phyloP scores from a whole-genome alignment of 805 yeast species.

The Teunomyces cretensis region DNA sequence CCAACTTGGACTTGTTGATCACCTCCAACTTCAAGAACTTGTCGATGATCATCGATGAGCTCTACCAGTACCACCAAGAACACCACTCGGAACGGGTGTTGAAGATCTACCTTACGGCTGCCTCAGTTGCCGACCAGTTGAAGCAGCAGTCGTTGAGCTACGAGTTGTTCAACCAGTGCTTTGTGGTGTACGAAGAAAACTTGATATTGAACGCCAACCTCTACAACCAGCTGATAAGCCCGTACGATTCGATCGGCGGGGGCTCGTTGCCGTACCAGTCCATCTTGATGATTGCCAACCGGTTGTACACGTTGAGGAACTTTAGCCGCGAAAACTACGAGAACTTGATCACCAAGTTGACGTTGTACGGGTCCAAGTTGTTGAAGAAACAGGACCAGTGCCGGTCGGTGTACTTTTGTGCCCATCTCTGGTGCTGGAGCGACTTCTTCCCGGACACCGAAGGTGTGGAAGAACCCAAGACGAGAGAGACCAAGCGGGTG shows the following conservation, averaged over 20 bases:
- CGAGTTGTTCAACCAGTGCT: constrained; percentile 87
- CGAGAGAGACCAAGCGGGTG: constrained; percentile 55
- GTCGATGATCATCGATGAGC: constrained; percentile 67
- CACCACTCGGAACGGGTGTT: constrained; percentile 37
- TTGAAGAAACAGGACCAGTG: constrained; percentile 94
- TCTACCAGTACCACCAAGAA: constrained; percentile 44
- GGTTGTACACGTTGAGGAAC: constrained; percentile 41
- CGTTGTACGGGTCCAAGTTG: constrained; percentile 83
- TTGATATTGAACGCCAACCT: constrained; percentile 27
- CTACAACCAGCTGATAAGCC: constrained; percentile 15
- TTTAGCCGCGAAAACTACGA: constrained; percentile 71
- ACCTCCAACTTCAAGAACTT: constrained; percentile 70
- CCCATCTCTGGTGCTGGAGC: constrained; percentile 93
- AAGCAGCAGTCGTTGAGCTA: constrained; percentile 70
- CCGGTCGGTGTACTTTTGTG: constrained; percentile 80
- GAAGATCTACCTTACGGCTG: constrained; percentile 61
- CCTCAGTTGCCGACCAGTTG: constrained; percentile 77
- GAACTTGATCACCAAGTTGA: constrained; percentile 76
- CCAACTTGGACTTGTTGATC: constrained; percentile 25
- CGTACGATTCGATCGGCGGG: constrained; percentile 45
- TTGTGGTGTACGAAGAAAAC: constrained; percentile 74
- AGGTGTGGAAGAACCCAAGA: constrained; percentile 26
- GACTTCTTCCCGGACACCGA: constrained; percentile 12
- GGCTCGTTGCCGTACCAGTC: constrained; percentile 50
- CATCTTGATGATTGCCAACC: constrained; percentile 47